Percentiles rank a stretch among this genome's conserved stretches.
Evolutionary conservation across 2,329 filamentous ascomycete genomes (phyloP).

Genomic region (Pseudophaeomoniella oleicola): DNA sequence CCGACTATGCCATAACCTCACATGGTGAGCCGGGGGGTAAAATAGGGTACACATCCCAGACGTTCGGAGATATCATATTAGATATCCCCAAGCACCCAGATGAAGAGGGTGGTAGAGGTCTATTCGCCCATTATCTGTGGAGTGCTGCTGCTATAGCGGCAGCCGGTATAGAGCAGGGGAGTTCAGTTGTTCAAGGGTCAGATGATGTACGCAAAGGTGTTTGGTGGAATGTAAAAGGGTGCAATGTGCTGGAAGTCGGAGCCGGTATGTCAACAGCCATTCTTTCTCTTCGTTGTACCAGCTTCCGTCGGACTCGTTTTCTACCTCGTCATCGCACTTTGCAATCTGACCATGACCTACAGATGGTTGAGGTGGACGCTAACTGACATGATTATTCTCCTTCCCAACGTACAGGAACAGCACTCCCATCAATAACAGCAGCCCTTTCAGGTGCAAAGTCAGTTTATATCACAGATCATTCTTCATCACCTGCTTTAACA

Average conservation of each 20-base stretch:
- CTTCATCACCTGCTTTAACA: constrained; percentile 23
- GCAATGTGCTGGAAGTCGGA: constrained; percentile 43
- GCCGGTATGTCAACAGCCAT: constrained; percentile 36
- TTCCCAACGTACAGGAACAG: constrained; percentile 18
- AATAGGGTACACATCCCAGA: constrained; percentile 33
- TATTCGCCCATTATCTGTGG: constrained; percentile 48
- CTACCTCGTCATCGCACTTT: background rate
- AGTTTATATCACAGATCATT: constrained; percentile 37
- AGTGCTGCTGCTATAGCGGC: constrained; percentile 34
- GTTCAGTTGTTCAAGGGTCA: constrained; percentile 2
- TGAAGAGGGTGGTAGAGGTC: constrained; percentile 32
- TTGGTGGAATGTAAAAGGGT: constrained; percentile 30
- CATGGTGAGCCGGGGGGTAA: constrained; percentile 38
- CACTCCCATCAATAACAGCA: constrained; percentile 24
- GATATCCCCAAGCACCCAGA: constrained; percentile 27
- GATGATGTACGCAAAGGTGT: background rate
- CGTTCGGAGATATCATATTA: constrained; percentile 24
- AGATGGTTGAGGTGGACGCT: background rate
- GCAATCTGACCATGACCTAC: constrained; percentile 3
- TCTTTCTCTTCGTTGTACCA: constrained; percentile 3
- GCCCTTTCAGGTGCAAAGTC: constrained; percentile 19
- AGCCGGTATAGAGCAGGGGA: constrained; percentile 23
- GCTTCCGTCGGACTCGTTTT: background rate
- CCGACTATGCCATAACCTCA: constrained; percentile 38
- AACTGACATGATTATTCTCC: background rate